Evolutionary conservation across 768 basidiomycete species (phyloP), one percentile per base, ranked within the genome.

Genomic region (Leccinum aurantiacum): DNA sequence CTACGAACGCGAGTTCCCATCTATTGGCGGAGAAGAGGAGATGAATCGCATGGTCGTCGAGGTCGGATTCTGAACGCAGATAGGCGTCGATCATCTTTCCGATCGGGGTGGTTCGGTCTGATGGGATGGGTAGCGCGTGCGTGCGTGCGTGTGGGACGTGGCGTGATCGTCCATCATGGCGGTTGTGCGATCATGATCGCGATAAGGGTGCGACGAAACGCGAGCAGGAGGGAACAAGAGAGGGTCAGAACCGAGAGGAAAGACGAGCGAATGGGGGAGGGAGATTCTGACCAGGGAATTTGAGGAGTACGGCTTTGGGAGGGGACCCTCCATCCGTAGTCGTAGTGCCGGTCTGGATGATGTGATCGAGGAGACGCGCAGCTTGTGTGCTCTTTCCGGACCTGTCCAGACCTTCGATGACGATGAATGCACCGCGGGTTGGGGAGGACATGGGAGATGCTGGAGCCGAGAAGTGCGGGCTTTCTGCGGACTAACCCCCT

Each of bases 21-120:
- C 96, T 84, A 71, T 99, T 99, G 2, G 95, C 97, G 48, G 93
- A 89, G 79, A 99, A 98, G 58, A 99, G 83, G 3, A 98, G 84
- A 71, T 98, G 96, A 53, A 98, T 87, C 2, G 88, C 91, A 61
- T 80, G 89, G 76, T 98, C 95, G 72, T 96, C 94, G 53, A 99
- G 81, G 14, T 98, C 93, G 14, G 89, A 82, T 54, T 91, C 75
- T 14, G 90, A 90, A 51, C 85, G 86, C 57, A 99, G 80, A 73
- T 98, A 99, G 27, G 88, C 82, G 75, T 98, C 89, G 67, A 99
- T 98, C 87, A 95, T 91, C 65, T 87, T 80, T 3, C 96, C 96
- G 56, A 93, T 95, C 3, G 91, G 72, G 2, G 96, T 96, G 5
- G 92, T 92, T 33, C 97, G 83, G 74, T 98, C 96, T 98, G 63